Base-by-base conservation (phyloP, 257 asterid genomes). In the Nicotiana sylvestris region DNA sequence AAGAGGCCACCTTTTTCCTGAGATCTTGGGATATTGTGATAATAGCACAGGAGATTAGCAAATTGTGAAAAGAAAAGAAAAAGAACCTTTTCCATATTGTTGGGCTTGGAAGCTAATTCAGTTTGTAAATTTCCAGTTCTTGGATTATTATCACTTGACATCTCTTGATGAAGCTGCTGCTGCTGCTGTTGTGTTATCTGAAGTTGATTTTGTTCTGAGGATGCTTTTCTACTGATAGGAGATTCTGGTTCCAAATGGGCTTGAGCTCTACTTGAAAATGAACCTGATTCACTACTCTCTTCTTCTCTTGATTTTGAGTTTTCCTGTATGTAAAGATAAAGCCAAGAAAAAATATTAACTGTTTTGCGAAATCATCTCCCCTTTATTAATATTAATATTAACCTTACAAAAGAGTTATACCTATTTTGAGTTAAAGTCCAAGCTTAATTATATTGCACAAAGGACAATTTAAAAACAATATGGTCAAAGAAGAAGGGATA, bases 281-380 rank as follows among this genome's bases (percentile, higher is more conserved):
- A 84, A 89, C 90, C 95, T 32, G 97, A 92, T 87, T 93, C 96
- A 65, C 90, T 89, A 81, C 98, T 96, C 9, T 43, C 49, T 84
- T 88, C 98, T 84, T 90, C 97, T 77, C 93, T 97, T 79, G 98
- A 92, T 89, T 85, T 94, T 84, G 97, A 90, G 89, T 93, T 94
- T 43, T 81, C 85, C 77, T 65, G 67, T 66, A 88, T 77, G 58
- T 82, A 74, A 60, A 39, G 70, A 39, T 85, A 86, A 74, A 70
- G 69, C 25, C 84, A 88, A 2, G 86, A 84, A 72, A 86, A 83
- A 66, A 90, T 86, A 65, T 82, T 81, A 66, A 76, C 29, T 13
- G 46, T 7, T 51, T 61, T 27, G 64, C 39, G 51, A 74, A 74
- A 49, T 27, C 21, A 51, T 76, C 80, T 76, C 29, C 43, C 16